These are phyloP conservation scores for Lathyrus sativus DNA, from an alignment of 306 rosid genomes.

Conservation along the genomic window DNA sequence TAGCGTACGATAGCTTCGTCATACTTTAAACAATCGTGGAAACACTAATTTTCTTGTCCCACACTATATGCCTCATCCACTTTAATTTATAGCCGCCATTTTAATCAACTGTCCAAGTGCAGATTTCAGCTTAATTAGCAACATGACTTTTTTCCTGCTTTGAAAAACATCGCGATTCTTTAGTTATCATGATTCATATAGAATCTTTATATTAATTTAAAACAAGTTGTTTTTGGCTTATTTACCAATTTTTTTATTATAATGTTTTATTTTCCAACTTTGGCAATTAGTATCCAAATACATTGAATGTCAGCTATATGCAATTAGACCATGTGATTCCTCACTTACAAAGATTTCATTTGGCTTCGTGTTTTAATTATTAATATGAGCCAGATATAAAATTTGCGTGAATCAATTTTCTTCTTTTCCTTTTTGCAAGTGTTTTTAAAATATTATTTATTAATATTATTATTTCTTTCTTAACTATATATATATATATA, in stretches of 20 bases:
- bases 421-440: neutral
- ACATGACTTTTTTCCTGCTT: conserved; percentile 5
- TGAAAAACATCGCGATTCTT: conserved; percentile 7
- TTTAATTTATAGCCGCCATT: conserved; percentile 38
- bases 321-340: conserved; percentile 39
- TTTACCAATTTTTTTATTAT: neutral
- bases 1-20: no score
- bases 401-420: conserved; percentile 26
- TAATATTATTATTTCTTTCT: neutral
- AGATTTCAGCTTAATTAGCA: neutral
- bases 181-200: conserved; percentile 12
- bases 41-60: conserved; percentile 15
- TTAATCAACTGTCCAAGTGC: neutral
- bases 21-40: no score
- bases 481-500: no score
- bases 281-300: conserved; percentile 30
- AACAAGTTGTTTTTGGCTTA: conserved; percentile 12
- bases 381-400: neutral
- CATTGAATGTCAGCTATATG: conserved; percentile 55
- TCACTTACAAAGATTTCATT: neutral
- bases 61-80: neutral
- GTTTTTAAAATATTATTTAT: neutral
- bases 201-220: conserved; percentile 11
- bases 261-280: neutral
- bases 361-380: neutral